Evolutionary conservation across 2,329 filamentous ascomycete species (phyloP).

Genomic region (Penicillium sp.): DNA sequence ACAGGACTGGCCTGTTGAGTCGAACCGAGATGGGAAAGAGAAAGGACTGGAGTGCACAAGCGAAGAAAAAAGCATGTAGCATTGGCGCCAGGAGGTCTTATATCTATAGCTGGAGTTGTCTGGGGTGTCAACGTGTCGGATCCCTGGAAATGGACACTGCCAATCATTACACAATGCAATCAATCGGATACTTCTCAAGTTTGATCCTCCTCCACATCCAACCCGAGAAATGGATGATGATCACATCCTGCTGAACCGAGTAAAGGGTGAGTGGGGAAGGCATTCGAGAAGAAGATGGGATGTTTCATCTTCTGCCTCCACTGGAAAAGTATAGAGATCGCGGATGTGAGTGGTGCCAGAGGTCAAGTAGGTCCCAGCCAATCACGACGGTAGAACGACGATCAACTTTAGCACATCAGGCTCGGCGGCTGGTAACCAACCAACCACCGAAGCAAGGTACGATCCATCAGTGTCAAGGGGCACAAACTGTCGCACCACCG

Average conservation of each 20-base stretch:
- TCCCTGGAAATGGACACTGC: slow-evolving; percentile 6
- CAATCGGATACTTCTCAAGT: slow-evolving; percentile 17
- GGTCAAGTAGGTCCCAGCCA: slow-evolving; percentile 7
- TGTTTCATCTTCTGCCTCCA: slow-evolving; percentile 16
- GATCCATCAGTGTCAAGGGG: not conserved
- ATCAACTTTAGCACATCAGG: slow-evolving; percentile 6
- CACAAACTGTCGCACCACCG: slow-evolving; percentile 18
- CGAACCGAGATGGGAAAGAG: slow-evolving; percentile 22
- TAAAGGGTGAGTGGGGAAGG: slow-evolving; percentile 6
- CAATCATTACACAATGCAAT: slow-evolving; percentile 8
- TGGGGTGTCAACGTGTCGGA: not conserved
- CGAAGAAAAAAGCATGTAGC: slow-evolving; percentile 13
- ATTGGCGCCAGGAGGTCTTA: slow-evolving; percentile 21
- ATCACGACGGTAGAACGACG: slow-evolving; percentile 12
- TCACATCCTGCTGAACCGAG: not conserved
- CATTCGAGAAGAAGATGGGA: slow-evolving; percentile 11
- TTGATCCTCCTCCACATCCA: slow-evolving; percentile 11
- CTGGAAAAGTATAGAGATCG: not conserved
- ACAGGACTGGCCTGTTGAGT: slow-evolving; percentile 36
- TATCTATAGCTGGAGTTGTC: slow-evolving; percentile 6
- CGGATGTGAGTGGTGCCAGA: slow-evolving; percentile 9
- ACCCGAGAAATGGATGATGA: slow-evolving; percentile 3
- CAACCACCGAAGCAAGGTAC: slow-evolving; percentile 21
- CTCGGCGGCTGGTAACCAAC: slow-evolving; percentile 17
- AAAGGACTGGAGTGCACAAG: slow-evolving; percentile 23